phyloP scores from a whole-genome alignment of 257 asterid species.

The Solanum lycopersicoides region DNA sequence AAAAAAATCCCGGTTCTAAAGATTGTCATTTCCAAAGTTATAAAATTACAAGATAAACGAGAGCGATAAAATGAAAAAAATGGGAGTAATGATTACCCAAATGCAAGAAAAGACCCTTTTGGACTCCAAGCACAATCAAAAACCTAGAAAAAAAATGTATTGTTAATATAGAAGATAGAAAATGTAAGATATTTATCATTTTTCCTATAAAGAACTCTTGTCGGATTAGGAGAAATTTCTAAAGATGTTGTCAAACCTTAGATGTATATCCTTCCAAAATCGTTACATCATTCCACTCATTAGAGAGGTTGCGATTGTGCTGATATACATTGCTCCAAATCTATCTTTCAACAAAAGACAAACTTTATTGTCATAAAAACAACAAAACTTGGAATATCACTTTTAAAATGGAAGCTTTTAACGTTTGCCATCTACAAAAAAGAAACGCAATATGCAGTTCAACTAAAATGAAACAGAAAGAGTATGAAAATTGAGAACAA shows the following conservation, averaged over 20 bases:
- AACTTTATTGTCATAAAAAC: no score
- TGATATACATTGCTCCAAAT: no score
- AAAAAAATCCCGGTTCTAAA: no score
- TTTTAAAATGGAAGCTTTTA: background rate
- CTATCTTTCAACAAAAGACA: no score
- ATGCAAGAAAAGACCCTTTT: background rate
- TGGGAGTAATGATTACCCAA: no score
- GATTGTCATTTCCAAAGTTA: no score
- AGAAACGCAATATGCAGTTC: background rate
- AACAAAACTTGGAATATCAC: no score
- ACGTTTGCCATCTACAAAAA: background rate
- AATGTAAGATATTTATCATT: background rate
- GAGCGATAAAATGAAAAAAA: no score
- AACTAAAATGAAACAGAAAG: background rate
- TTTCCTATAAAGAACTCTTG: background rate
- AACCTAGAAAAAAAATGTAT: conserved; percentile 35
- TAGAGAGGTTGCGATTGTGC: no score
- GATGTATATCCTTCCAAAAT: conserved; percentile 91
- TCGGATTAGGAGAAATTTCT: no score
- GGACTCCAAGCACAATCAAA: conserved; percentile 97
- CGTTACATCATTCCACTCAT: conserved; percentile 27
- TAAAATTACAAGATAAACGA: no score
- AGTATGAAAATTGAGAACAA: background rate
- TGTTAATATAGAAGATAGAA: background rate
- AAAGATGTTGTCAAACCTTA: conserved; percentile 36